Percentiles rank a stretch among this genome's conserved stretches.
These are phyloP conservation scores for Suillus subalutaceus DNA, from an alignment of 768 basidiomycete species.

Conservation along the genomic window DNA sequence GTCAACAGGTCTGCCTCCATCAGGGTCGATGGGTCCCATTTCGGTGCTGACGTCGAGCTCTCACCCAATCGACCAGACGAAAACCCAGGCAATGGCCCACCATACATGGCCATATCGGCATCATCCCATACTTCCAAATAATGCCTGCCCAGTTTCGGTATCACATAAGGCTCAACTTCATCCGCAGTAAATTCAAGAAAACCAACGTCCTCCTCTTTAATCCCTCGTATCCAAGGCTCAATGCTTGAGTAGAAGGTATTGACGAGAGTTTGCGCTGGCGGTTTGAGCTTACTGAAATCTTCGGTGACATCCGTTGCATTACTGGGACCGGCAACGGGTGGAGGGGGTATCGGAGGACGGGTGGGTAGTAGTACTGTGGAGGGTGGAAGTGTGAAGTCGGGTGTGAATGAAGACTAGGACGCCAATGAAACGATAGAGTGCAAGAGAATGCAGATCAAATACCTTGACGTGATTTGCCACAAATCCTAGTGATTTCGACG, in stretches of 20 bases:
- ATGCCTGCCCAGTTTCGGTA: conserved; percentile 85
- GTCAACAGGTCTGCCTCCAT: conserved; percentile 66
- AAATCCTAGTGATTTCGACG: conserved; percentile 53
- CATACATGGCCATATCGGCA: conserved; percentile 67
- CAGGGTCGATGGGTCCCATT: conserved; percentile 85
- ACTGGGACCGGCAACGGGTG: conserved; percentile 79
- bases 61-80: conserved; percentile 40
- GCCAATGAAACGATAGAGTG: conserved; percentile 17
- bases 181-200: conserved; percentile 92
- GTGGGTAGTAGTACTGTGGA: conserved; percentile 52
- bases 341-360: conserved; percentile 63
- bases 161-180: conserved; percentile 82
- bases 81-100: conserved; percentile 43
- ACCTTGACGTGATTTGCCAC: conserved; percentile 55
- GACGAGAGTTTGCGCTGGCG: conserved; percentile 67
- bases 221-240: conserved; percentile 86
- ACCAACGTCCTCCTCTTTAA: conserved; percentile 95
- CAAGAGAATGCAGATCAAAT: conserved; percentile 17
- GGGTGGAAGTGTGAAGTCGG: conserved; percentile 65
- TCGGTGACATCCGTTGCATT: conserved; percentile 82
- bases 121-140: conserved; percentile 95
- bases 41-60: conserved; percentile 47
- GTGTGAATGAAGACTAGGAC: conserved; percentile 39
- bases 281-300: conserved; percentile 87
- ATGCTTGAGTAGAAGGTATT: conserved; percentile 86